Evolutionary conservation across 192 early-diverging fungal species (phyloP).

Genomic region (Piromyces finnis): DNA sequence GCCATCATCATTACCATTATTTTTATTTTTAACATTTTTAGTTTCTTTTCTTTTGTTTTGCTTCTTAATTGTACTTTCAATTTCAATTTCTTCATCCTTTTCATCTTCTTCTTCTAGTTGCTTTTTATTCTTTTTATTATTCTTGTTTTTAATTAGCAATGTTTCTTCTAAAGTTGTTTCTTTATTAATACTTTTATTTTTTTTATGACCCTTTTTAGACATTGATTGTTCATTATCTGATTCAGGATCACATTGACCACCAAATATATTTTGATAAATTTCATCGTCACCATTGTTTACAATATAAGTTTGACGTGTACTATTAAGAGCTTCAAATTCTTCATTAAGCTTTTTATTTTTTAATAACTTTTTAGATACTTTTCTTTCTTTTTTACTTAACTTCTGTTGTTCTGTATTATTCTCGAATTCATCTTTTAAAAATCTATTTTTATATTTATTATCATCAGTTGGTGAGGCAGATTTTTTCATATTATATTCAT

Average conservation of each 20-base stretch:
- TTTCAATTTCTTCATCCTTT: too few species aligned
- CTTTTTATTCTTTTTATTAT: neutral
- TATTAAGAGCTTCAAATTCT: neutral
- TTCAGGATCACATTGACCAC: neutral
- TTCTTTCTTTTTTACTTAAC: neutral
- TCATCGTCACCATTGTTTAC: constrained; percentile 7
- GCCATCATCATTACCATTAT: neutral
- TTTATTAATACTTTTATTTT: too few species aligned
- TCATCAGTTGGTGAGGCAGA: neutral
- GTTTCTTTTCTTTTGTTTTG: too few species aligned
- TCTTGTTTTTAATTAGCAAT: neutral
- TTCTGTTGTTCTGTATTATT: neutral
- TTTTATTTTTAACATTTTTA: neutral
- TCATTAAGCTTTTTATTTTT: neutral
- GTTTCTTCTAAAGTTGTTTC: neutral
- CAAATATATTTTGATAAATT: neutral
- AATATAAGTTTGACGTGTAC: neutral
- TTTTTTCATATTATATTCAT: neutral
- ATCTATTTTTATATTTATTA: neutral
- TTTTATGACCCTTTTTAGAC: too few species aligned
- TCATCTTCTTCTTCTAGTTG: neutral
- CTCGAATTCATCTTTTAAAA: neutral
- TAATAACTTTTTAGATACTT: neutral
- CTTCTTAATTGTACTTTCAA: too few species aligned
- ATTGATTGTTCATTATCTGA: neutral